A percentile compares a stretch with the other conserved stretches of the same genome.
phyloP scores from a whole-genome alignment of 805 yeast genomes.

The Candida qinlingensis region DNA sequence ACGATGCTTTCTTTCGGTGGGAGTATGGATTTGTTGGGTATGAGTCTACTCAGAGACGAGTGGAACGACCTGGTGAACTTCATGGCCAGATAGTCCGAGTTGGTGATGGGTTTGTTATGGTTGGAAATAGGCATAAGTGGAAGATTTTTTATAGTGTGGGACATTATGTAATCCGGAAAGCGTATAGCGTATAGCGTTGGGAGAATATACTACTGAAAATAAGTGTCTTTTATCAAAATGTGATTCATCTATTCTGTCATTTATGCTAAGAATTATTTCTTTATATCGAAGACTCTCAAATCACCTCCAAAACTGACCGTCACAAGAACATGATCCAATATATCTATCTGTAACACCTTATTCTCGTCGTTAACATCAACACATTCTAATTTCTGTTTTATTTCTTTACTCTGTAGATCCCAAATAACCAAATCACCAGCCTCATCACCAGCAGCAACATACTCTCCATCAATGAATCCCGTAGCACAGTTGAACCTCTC shows the following conservation, averaged over 20 bases:
- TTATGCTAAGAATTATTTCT: not conserved
- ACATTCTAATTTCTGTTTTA: constrained; percentile 25
- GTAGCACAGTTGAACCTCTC: constrained; percentile 51
- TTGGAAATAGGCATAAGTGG: not conserved
- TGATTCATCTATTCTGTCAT: too few relatives aligned
- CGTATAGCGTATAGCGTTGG: too few relatives aligned
- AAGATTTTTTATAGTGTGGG: not conserved
- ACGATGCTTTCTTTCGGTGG: constrained; percentile 3
- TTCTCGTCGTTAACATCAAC: not conserved
- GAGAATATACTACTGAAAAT: too few relatives aligned
- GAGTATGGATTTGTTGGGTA: not conserved
- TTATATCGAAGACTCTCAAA: constrained; percentile 2
- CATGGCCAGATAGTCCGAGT: not conserved
- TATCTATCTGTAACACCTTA: constrained; percentile 7
- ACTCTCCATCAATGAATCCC: constrained; percentile 40
- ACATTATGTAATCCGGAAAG: too few relatives aligned
- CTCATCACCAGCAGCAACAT: constrained; percentile 61
- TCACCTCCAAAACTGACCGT: constrained; percentile 2
- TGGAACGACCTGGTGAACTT: not conserved
- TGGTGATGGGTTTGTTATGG: not conserved
- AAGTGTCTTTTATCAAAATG: too few relatives aligned
- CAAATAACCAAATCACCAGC: constrained; percentile 49
- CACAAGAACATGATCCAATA: not conserved
- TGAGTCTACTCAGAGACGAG: not conserved
- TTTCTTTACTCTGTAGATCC: constrained; percentile 59